Conservation (phyloP, 1,284 basidiomycete species). For the Cutaneotrichosporon cyanovorans region DNA sequence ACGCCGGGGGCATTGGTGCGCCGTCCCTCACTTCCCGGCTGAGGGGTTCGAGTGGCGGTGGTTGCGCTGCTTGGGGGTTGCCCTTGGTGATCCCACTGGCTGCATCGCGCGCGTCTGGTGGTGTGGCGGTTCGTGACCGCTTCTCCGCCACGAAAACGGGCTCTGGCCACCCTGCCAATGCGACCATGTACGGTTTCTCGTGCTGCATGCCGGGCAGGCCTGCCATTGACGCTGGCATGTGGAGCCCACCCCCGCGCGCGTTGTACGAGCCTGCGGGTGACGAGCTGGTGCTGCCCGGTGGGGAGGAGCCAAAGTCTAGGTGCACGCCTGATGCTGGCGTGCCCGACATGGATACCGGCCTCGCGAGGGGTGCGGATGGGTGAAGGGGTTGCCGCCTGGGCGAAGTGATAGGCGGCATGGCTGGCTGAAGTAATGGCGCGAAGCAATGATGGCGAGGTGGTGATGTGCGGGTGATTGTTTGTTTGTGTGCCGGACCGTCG, state of each 20-base stretch:
- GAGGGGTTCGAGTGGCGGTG: no score
- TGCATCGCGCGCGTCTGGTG: constrained; percentile 14
- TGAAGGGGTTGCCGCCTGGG: constrained; percentile 9
- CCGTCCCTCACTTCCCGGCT: no score
- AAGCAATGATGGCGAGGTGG: no score
- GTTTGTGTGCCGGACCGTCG: no score
- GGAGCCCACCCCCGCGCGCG: no score
- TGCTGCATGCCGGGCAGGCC: constrained; percentile 1
- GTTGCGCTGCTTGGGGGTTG: no score
- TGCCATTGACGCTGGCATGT: neutral
- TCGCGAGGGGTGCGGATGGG: constrained; percentile 2
- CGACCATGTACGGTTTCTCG: constrained; percentile 30
- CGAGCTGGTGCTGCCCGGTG: neutral
- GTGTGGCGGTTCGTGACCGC: constrained; percentile 14
- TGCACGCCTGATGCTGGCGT: no score
- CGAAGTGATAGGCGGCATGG: constrained; percentile 15
- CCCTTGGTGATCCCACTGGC: constrained; percentile 5
- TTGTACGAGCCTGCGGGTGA: no score
- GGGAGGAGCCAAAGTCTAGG: neutral
- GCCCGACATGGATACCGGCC: constrained; percentile 5
- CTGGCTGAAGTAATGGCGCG: neutral
- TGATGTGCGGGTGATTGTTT: no score
- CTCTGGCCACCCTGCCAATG: constrained; percentile 34
- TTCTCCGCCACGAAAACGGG: constrained; percentile 26
- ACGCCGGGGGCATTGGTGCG: no score